Percentiles rank a stretch among this genome's conserved stretches.
phyloP scores from a whole-genome alignment of 768 basidiomycete genomes.

The Tricholoma matsutake region DNA sequence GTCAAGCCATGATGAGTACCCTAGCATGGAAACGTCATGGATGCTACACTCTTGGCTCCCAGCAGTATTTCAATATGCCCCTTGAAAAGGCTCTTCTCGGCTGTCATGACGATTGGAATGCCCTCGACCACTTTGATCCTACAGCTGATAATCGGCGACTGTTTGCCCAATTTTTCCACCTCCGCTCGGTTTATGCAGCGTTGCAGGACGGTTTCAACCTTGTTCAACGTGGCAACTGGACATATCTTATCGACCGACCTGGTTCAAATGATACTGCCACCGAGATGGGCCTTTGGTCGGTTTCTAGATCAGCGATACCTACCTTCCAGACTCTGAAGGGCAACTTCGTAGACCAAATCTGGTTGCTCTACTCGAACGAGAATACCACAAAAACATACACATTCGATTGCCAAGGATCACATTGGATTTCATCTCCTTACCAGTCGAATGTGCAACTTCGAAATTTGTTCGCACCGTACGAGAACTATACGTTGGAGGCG shows the following conservation, averaged over 20 bases:
- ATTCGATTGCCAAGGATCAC: slow-evolving; percentile 50
- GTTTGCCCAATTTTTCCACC: slow-evolving; percentile 67
- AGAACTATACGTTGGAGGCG: slow-evolving; percentile 64
- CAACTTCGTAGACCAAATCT: slow-evolving; percentile 62
- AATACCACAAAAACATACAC: slow-evolving; percentile 67
- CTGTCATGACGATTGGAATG: slow-evolving; percentile 89
- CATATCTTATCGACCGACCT: slow-evolving; percentile 69
- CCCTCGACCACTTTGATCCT: slow-evolving; percentile 93
- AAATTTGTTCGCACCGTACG: slow-evolving; percentile 84
- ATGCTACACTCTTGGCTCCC: slow-evolving; percentile 86
- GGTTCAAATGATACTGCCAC: slow-evolving; percentile 81
- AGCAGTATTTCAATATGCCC: slow-evolving; percentile 93
- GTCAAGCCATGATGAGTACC: slow-evolving; percentile 86
- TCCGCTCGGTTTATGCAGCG: slow-evolving; percentile 65
- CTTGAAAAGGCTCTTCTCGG: slow-evolving; percentile 76
- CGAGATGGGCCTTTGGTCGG: slow-evolving; percentile 88
- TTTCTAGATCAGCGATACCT: slow-evolving; percentile 60
- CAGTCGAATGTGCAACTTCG: slow-evolving; percentile 53
- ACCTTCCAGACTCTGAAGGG: slow-evolving; percentile 63
- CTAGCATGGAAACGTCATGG: slow-evolving; percentile 92
- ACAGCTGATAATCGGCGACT: slow-evolving; percentile 75
- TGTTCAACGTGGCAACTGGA: slow-evolving; percentile 86
- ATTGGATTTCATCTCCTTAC: slow-evolving; percentile 85
- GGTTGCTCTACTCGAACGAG: slow-evolving; percentile 86
- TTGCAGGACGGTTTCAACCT: slow-evolving; percentile 87